Conservation (phyloP, 441 rosid genomes). For the Biscutella auriculata region DNA sequence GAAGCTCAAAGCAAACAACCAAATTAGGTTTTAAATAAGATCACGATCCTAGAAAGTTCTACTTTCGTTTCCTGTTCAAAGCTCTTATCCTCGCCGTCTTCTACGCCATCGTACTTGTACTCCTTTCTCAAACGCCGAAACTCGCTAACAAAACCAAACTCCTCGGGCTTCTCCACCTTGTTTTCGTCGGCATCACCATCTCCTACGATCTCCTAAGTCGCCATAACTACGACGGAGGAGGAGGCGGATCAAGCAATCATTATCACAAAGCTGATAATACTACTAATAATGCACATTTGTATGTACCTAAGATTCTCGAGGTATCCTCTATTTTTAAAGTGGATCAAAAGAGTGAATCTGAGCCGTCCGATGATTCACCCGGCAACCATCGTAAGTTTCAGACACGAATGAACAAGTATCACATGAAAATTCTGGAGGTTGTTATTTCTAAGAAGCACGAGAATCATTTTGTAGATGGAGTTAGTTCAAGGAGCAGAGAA, state of each 20-base stretch:
- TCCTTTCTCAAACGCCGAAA: constrained; percentile 84
- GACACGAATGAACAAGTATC: constrained; percentile 63
- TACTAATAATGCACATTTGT: constrained; percentile 36
- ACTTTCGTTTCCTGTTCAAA: constrained; percentile 52
- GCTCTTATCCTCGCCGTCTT: constrained; percentile 42
- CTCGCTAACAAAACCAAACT: constrained; percentile 54
- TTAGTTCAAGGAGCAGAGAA: constrained; percentile 28
- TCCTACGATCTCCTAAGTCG: constrained; percentile 85
- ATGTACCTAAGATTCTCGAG: constrained; percentile 64
- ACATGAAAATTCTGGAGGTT: constrained; percentile 43
- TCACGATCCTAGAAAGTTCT: constrained; percentile 36
- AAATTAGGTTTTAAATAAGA: constrained; percentile 22
- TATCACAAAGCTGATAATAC: constrained; percentile 31
- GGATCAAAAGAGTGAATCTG: constrained; percentile 38
- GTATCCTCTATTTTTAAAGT: constrained; percentile 78
- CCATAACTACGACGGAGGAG: constrained; percentile 42
- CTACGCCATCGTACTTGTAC: constrained; percentile 43
- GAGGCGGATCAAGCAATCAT: constrained; percentile 13
- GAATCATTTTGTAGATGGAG: constrained; percentile 20
- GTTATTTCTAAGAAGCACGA: constrained; percentile 37
- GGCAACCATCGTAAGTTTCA: constrained; percentile 30
- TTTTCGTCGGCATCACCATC: constrained; percentile 83
- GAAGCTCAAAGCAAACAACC: constrained; percentile 25
- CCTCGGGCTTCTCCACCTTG: constrained; percentile 82
- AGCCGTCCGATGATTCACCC: constrained; percentile 22